Evolutionary conservation across 2,329 filamentous ascomycete genomes (phyloP).

Genomic region (Sclerotinia borealis): DNA sequence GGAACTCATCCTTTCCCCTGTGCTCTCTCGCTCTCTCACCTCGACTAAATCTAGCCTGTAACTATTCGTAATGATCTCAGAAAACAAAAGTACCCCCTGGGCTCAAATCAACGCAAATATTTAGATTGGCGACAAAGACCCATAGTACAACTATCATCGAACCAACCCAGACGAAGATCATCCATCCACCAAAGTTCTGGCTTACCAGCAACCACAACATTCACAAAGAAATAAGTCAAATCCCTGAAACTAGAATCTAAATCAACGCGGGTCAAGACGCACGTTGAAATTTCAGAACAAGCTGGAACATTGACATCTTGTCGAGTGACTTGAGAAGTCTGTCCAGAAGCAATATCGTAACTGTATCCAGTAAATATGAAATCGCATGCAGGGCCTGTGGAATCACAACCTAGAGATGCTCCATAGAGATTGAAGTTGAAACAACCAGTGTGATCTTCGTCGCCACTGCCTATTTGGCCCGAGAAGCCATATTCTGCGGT

Average conservation of each 20-base stretch:
- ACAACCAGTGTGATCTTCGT: constrained; percentile 27
- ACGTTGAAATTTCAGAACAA: constrained; percentile 30
- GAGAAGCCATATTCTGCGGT: constrained; percentile 28
- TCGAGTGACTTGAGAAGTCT: constrained; percentile 23
- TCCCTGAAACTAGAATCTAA: constrained; percentile 30
- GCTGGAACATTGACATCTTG: constrained; percentile 27
- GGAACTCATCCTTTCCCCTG: too few relatives aligned
- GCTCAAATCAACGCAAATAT: constrained; percentile 14
- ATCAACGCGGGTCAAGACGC: constrained; percentile 28
- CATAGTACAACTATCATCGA: constrained; percentile 36
- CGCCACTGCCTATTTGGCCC: constrained; percentile 27
- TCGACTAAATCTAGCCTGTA: neutral
- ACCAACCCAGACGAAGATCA: constrained; percentile 40
- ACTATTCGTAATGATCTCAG: neutral
- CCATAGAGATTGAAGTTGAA: constrained; percentile 35
- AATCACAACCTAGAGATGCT: constrained; percentile 37
- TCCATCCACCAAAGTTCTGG: constrained; percentile 43
- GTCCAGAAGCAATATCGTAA: constrained; percentile 22
- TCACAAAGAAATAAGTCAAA: constrained; percentile 37
- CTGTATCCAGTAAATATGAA: constrained; percentile 36
- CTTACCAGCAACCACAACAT: constrained; percentile 35
- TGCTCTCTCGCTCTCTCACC: too few relatives aligned
- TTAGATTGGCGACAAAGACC: constrained; percentile 35
- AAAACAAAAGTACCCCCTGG: neutral
- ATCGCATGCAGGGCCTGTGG: constrained; percentile 30